Base-by-base conservation (phyloP, 2,329 filamentous ascomycete species). In the Aspergillus amoenus region DNA sequence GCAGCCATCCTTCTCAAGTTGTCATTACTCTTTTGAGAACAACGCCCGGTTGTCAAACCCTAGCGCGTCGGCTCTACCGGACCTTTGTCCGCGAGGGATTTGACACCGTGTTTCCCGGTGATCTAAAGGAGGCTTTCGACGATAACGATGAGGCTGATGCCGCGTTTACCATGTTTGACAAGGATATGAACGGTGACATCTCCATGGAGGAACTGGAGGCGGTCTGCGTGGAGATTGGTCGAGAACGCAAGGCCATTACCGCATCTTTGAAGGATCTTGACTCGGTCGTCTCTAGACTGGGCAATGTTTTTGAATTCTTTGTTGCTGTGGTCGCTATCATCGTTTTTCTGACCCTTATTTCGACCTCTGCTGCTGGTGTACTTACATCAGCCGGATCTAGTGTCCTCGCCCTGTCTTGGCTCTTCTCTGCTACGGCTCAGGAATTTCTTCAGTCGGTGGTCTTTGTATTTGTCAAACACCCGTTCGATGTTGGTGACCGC, bases 381-480 rank as follows among this genome's bases (percentile, higher is more conserved):
- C 80, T 97, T n/a, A 92, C 91, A 0, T 96, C 92, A 3, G 90
- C 91, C 24, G 92, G 93, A 3, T 94, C 91, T 1, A 86, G 89
- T 3, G 82, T 97, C n/a, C 82, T 97, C 6, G 93, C 92, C 55
- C 81, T 97, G 2, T 93, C 91, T 0, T 97, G 93, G 93, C 81
- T 97, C 55, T 91, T 97, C 66, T 91, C 92, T 59, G 89, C 90
- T 0, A 97, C 93, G 0, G 93, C 93, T 0, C 92, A 96, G 70
- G 93, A 97, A 70, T 96, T 97, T 65, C 80, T 97, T 2, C 92
- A 96, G 76, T 96, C 92, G 9, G 86, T 93, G 69, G 90, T 97
- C 65, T 97, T 97, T 70, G 93, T 97, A 64, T 96, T 97, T 66
- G 88, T 97, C 76, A 97, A 97, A 79, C 93, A 97, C 71, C 93